Evolutionary conservation across 495 filamentous ascomycete genomes (phyloP), one percentile per base, ranked within the genome.

Genomic region (Aspergillus asperescens): DNA sequence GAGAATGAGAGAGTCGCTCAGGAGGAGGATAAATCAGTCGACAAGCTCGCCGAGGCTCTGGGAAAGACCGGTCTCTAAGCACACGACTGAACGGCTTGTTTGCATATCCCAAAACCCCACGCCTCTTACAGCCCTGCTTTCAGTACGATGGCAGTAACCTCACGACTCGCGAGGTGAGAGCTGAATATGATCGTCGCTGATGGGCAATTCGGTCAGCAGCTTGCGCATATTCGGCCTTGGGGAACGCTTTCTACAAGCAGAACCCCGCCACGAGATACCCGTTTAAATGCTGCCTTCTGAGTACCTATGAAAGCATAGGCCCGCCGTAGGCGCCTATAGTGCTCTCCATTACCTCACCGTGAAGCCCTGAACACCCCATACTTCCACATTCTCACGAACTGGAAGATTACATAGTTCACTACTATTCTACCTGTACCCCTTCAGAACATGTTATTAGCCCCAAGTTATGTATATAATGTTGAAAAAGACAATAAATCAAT

Each of bases 21-120:
- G 69, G 69, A 80, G 62, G 77, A 89, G 63, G 89, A 95, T 66
- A 74, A 77, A 60, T 84, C 85, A 23, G 88, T 96, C 29, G 91
- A 96, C 63, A 81, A 82, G 15, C 73, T 96, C 54, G 87, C 90
- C 7, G 81, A 84, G 59, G 74, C 79, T 57, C 69, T 98, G 47
- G 81, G 72, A 38, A 88, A 87, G 73, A 85, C 90, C 20, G 52
- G 38, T 28, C 45, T 62, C 38, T 62, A 62, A 27, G 8, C 19
- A 34, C 20, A 13, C 8, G 8, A 15, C 46, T 15, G 6, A 2
- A n/a, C 22, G 13, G 7, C 15, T 31, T 13, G 20, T 12, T 22
- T 12, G 16, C 25, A 10, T 29, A 24, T 16, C 10, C 12, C 19
- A 37, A 18, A 42, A 31, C n/a, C 9, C 34, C 23, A 6, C 24